phyloP scores from a whole-genome alignment of 257 asterid genomes.

The Solanum peruvianum region DNA sequence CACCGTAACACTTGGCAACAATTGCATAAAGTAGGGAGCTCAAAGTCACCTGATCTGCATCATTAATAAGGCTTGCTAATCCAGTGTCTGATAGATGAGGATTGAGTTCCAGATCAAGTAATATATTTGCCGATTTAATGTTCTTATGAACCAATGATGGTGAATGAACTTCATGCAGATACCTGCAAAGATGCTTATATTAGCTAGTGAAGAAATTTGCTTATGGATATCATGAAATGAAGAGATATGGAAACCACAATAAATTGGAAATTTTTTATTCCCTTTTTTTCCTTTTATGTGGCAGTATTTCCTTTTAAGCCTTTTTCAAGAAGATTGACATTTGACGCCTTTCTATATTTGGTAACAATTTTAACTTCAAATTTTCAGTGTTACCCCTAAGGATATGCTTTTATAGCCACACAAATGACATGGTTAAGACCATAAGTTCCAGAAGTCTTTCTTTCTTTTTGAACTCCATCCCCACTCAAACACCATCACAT shows the following conservation, averaged over 20 bases:
- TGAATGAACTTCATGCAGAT: slow-evolving; percentile 88
- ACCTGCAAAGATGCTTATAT: slow-evolving; percentile 36
- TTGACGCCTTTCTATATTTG: background rate
- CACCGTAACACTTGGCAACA: background rate
- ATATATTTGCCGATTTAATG: slow-evolving; percentile 76
- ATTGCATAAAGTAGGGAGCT: background rate
- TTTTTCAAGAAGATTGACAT: background rate
- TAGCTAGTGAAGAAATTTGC: background rate
- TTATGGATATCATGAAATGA: background rate
- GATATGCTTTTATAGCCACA: background rate
- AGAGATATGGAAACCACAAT: background rate
- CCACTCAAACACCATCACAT: background rate
- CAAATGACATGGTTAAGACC: background rate
- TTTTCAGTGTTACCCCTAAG: background rate
- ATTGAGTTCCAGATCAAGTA: slow-evolving; percentile 82
- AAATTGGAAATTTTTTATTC: background rate
- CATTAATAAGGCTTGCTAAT: slow-evolving; percentile 59
- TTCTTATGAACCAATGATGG: slow-evolving; percentile 84
- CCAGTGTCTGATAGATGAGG: slow-evolving; percentile 96
- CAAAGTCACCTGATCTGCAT: slow-evolving; percentile 62
- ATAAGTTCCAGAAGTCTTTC: background rate
- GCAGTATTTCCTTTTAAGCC: background rate
- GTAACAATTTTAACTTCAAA: background rate
- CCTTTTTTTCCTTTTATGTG: background rate
- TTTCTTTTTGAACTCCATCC: background rate